phyloP scores from a whole-genome alignment of 768 basidiomycete genomes.

The Tylopilus cervinicoccineus region DNA sequence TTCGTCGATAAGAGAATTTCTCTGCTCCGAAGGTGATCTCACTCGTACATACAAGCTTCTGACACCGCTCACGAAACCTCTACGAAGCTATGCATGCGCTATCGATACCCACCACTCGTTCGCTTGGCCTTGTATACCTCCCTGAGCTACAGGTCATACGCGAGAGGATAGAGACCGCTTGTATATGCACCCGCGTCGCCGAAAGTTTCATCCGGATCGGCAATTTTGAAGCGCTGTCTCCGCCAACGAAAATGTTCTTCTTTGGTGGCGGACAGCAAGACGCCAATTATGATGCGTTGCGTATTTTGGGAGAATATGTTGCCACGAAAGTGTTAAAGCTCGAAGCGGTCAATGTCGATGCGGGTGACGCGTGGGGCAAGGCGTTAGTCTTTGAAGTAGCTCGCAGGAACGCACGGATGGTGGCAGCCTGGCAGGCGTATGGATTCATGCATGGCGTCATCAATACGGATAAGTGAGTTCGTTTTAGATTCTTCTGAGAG shows the following conservation, averaged over 20 bases:
- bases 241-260: slow-evolving; percentile 57
- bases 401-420: slow-evolving; percentile 85
- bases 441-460: slow-evolving; percentile 97
- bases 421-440: slow-evolving; percentile 93
- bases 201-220: slow-evolving; percentile 93
- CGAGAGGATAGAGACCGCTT: slow-evolving; percentile 69
- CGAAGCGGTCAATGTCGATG: slow-evolving; percentile 33
- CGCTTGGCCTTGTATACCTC: slow-evolving; percentile 74
- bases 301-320: slow-evolving; percentile 75
- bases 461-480: slow-evolving; percentile 89
- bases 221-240: slow-evolving; percentile 81
- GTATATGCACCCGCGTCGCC: slow-evolving; percentile 75
- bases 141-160: slow-evolving; percentile 71
- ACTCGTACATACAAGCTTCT: not conserved
- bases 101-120: slow-evolving; percentile 82
- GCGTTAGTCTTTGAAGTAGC: slow-evolving; percentile 74
- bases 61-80: slow-evolving; percentile 36
- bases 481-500: not conserved
- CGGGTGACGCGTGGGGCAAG: slow-evolving; percentile 64
- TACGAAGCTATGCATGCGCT: slow-evolving; percentile 69
- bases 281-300: slow-evolving; percentile 69
- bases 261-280: slow-evolving; percentile 76
- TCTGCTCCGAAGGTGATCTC: slow-evolving; percentile 78
- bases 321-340: slow-evolving; percentile 54
- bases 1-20: slow-evolving; percentile 90